Conservation (phyloP, 2,329 filamentous ascomycete genomes). For the Xylariaceae sp. region DNA sequence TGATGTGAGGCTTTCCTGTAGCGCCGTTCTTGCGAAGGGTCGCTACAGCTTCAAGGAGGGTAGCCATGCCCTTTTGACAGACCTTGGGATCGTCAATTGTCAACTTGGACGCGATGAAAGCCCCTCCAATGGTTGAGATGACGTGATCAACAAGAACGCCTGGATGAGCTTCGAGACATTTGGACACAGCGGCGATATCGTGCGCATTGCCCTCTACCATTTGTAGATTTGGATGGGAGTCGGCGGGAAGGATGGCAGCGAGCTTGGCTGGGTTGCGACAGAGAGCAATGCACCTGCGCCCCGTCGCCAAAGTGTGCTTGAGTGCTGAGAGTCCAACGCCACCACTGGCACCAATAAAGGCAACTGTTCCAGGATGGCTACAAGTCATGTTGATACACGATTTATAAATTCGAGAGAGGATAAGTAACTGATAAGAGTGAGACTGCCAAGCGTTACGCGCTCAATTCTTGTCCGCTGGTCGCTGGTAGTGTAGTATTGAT, state of each 20-base stretch:
- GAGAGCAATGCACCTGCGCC: constrained; percentile 47
- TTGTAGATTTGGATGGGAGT: constrained; percentile 37
- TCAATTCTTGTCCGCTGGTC: too few relatives aligned
- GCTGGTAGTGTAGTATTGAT: too few relatives aligned
- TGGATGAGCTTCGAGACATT: constrained; percentile 33
- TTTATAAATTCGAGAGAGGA: too few relatives aligned
- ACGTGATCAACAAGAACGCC: constrained; percentile 44
- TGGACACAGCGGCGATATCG: constrained; percentile 36
- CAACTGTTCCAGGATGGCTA: constrained; percentile 37
- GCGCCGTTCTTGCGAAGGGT: constrained; percentile 28
- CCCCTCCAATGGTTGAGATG: constrained; percentile 47
- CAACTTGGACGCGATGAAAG: constrained; percentile 29
- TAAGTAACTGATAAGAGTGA: too few relatives aligned
- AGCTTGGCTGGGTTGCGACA: constrained; percentile 52
- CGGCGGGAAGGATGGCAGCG: constrained; percentile 32
- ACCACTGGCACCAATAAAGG: constrained; percentile 54
- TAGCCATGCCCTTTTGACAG: constrained; percentile 43
- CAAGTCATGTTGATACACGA: constrained; percentile 1
- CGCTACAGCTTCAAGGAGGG: constrained; percentile 41
- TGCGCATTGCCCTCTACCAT: constrained; percentile 50
- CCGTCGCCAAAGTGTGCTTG: constrained; percentile 43
- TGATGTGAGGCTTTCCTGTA: constrained; percentile 34
- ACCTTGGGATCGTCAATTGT: constrained; percentile 44
- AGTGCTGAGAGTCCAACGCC: constrained; percentile 50
- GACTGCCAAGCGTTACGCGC: too few relatives aligned